A percentile compares a stretch with the other conserved stretches of the same genome.
These are phyloP conservation scores for Celoporthe dispersa DNA, from an alignment of 2,329 filamentous ascomycete genomes.

Conservation along the genomic window DNA sequence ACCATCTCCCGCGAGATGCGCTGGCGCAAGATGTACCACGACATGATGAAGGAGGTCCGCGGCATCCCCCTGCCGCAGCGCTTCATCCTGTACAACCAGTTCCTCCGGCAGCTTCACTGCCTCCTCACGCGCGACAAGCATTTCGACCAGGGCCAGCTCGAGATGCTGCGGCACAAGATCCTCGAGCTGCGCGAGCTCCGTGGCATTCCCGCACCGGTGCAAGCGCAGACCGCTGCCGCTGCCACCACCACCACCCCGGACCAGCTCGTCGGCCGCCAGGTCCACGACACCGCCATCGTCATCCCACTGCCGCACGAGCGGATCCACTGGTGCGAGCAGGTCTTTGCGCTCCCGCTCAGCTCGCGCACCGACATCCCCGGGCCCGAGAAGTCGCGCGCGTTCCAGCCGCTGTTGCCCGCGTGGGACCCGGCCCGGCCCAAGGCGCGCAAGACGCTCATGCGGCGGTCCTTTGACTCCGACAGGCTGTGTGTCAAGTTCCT, in stretches of 20 bases:
- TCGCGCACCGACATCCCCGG: conserved; percentile 43
- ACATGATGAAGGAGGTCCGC: conserved; percentile 56
- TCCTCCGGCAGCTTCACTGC: conserved; percentile 53
- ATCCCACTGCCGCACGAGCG: conserved; percentile 41
- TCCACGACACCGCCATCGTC: conserved; percentile 23
- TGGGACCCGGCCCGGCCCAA: conserved; percentile 49
- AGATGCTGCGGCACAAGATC: conserved; percentile 53
- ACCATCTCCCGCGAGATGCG: conserved; percentile 51
- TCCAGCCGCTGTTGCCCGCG: conserved; percentile 49
- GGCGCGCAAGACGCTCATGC: conserved; percentile 57
- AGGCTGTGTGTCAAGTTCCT: conserved; percentile 59
- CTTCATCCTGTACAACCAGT: conserved; percentile 61
- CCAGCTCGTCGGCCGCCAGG: conserved; percentile 3
- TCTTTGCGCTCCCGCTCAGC: conserved; percentile 60
- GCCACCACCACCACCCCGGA: neutral
- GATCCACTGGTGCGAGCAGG: conserved; percentile 62
- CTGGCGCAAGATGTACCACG: conserved; percentile 64
- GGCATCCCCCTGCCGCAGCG: conserved; percentile 56
- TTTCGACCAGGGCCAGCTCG: conserved; percentile 61
- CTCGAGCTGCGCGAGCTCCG: conserved; percentile 57
- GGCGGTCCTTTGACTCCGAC: conserved; percentile 63
- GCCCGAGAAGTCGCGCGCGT: conserved; percentile 12
- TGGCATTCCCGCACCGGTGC: conserved; percentile 43
- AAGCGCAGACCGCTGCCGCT: neutral
- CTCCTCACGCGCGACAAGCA: conserved; percentile 56